Evolutionary conservation across 2,329 filamentous ascomycete species (phyloP).

Genomic region (Dendrostoma leiphaemia): DNA sequence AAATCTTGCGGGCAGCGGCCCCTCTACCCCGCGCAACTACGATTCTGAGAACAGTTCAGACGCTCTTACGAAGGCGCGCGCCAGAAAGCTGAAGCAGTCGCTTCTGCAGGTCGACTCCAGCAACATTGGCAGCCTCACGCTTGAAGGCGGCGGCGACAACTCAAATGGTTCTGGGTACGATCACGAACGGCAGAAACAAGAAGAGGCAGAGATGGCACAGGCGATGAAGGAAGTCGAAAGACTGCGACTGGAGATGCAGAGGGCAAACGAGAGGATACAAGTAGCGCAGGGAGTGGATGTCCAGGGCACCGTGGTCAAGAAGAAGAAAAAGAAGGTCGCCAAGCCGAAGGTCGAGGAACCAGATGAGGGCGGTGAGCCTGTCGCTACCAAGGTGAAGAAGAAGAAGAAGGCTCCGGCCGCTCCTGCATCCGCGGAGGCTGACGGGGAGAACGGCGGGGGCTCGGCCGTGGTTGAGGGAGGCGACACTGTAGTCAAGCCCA

Average conservation of each 20-base stretch:
- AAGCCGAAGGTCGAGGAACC: constrained; percentile 28
- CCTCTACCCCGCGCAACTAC: constrained; percentile 48
- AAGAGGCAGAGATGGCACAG: constrained; percentile 84
- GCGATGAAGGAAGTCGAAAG: constrained; percentile 88
- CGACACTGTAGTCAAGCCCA: constrained; percentile 23
- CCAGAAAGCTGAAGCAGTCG: constrained; percentile 54
- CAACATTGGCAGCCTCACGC: constrained; percentile 68
- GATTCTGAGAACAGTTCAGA: constrained; percentile 55
- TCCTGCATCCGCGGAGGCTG: constrained; percentile 7
- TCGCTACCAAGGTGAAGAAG: constrained; percentile 48
- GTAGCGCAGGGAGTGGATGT: constrained; percentile 65
- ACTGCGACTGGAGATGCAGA: constrained; percentile 83
- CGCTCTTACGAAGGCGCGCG: constrained; percentile 45
- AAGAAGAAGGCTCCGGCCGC: constrained; percentile 30
- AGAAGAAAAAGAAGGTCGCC: constrained; percentile 65
- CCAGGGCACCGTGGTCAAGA: constrained; percentile 65
- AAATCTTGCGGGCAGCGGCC: constrained; percentile 56
- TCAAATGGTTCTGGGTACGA: constrained; percentile 41
- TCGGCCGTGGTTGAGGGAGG: constrained; percentile 8
- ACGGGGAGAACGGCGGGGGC: constrained; percentile 13
- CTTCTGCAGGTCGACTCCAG: constrained; percentile 87
- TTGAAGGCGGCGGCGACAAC: constrained; percentile 46
- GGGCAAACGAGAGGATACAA: constrained; percentile 72
- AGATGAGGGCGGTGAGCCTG: constrained; percentile 25
- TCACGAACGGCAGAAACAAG: constrained; percentile 65